Percentiles rank a stretch among this genome's conserved stretches.
These are phyloP conservation scores for Geotrichum aggregatum DNA, from an alignment of 1,139 yeast genomes.

Conservation along the genomic window DNA sequence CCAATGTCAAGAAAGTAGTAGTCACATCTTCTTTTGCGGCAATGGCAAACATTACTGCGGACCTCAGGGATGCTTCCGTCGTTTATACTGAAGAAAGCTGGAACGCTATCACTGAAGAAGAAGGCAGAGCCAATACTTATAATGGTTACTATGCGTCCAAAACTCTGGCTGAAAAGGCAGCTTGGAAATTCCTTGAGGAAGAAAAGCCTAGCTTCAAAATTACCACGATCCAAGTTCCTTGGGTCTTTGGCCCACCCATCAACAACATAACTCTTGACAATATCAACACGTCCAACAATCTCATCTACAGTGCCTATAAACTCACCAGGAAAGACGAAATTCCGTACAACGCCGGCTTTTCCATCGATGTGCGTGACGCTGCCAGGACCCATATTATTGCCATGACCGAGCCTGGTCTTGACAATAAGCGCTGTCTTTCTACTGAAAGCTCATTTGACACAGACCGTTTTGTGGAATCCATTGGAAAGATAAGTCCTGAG, in stretches of 20 bases:
- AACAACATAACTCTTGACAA: conserved; percentile 28
- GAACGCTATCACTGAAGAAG: conserved; percentile 43
- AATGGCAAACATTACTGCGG: conserved; percentile 37
- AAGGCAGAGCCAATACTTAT: conserved; percentile 22
- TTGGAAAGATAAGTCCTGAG: neutral
- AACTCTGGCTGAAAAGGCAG: conserved; percentile 41
- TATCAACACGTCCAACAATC: conserved; percentile 26
- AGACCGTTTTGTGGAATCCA: neutral
- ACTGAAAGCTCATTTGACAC: no score
- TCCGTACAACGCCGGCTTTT: neutral
- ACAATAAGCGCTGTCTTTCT: conserved; percentile 11
- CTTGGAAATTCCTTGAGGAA: conserved; percentile 43
- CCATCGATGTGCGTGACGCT: conserved; percentile 7
- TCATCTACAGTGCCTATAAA: neutral
- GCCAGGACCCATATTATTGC: conserved; percentile 20
- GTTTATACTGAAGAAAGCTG: conserved; percentile 38
- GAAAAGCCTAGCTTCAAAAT: conserved; percentile 40
- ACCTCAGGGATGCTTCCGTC: conserved; percentile 22
- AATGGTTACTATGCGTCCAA: conserved; percentile 37
- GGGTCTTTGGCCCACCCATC: conserved; percentile 48
- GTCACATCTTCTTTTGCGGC: conserved; percentile 48
- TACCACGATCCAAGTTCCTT: conserved; percentile 45
- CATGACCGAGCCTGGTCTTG: conserved; percentile 25
- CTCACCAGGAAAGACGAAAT: neutral
- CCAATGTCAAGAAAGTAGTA: conserved; percentile 49